These are phyloP conservation scores for Paecilomyces fulvus DNA, from an alignment of 2,329 filamentous ascomycete species.

Conservation along the genomic window DNA sequence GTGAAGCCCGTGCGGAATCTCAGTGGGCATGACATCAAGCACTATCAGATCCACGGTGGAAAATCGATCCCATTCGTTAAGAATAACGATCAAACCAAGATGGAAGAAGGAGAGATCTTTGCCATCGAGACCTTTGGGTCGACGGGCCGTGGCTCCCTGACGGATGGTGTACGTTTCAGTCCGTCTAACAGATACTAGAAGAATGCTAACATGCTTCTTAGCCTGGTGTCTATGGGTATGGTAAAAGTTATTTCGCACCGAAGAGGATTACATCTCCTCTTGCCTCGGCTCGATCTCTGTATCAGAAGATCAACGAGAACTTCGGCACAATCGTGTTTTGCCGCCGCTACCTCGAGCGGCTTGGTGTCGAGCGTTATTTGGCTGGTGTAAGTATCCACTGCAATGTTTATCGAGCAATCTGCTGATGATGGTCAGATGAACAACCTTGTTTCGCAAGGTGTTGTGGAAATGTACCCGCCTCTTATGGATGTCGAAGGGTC, in stretches of 20 bases:
- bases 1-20: constrained; percentile 49
- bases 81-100: constrained; percentile 41
- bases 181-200: not conserved
- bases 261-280: constrained; percentile 31
- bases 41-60: constrained; percentile 48
- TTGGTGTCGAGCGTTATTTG: constrained; percentile 53
- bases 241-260: constrained; percentile 32
- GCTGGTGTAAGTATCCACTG: constrained; percentile 41
- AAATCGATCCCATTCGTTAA: constrained; percentile 50
- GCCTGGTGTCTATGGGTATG: constrained; percentile 47
- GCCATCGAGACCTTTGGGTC: constrained; percentile 52
- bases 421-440: constrained; percentile 41
- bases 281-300: constrained; percentile 47
- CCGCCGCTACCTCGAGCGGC: constrained; percentile 54
- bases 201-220: constrained; percentile 16
- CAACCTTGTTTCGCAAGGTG: constrained; percentile 47
- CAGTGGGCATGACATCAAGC: constrained; percentile 48
- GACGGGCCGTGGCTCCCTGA: constrained; percentile 43
- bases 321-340: constrained; percentile 56
- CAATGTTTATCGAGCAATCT: constrained; percentile 1
- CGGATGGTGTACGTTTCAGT: constrained; percentile 36
- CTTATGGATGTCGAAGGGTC: constrained; percentile 52
- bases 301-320: constrained; percentile 53
- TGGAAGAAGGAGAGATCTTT: constrained; percentile 53
- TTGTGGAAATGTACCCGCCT: constrained; percentile 50